Percentiles rank a stretch among this genome's conserved stretches.
phyloP scores from a whole-genome alignment of 768 basidiomycete genomes.

The Suillus ampliporus region DNA sequence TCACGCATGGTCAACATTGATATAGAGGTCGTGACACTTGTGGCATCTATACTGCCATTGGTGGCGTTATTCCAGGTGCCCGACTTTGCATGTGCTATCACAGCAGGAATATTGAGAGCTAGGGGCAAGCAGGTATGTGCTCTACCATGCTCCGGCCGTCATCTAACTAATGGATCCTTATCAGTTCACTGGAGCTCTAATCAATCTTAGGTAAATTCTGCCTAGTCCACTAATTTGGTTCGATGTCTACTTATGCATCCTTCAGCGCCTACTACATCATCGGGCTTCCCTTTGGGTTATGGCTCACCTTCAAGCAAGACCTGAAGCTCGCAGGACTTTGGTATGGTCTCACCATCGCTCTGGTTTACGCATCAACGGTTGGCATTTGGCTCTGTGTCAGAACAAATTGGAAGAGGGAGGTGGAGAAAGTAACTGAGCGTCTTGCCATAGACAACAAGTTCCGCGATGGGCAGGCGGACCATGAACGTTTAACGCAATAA shows the following conservation, averaged over 20 bases:
- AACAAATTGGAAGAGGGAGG: conserved; percentile 73
- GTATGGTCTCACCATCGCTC: conserved; percentile 74
- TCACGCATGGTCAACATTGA: not conserved
- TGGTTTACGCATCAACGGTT: conserved; percentile 61
- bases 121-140: conserved; percentile 71
- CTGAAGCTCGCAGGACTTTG: conserved; percentile 80
- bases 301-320: conserved; percentile 67
- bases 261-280: conserved; percentile 77
- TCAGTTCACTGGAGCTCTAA: conserved; percentile 75
- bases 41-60: conserved; percentile 74
- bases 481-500: not conserved
- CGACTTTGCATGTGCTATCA: conserved; percentile 75
- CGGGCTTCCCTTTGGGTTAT: conserved; percentile 83
- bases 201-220: conserved; percentile 68
- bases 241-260: conserved; percentile 3
- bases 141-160: not conserved
- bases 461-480: conserved; percentile 9
- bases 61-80: conserved; percentile 83
- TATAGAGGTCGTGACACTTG: conserved; percentile 31
- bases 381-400: conserved; percentile 56
- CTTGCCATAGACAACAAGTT: conserved; percentile 49
- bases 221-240: not conserved
- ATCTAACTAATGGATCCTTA: not conserved
- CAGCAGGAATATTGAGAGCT: conserved; percentile 82
- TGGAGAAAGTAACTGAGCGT: conserved; percentile 58